A percentile compares a stretch with the other conserved stretches of the same genome.
Conservation (phyloP, 805 yeast genomes). For the Sungouiella blattae region DNA sequence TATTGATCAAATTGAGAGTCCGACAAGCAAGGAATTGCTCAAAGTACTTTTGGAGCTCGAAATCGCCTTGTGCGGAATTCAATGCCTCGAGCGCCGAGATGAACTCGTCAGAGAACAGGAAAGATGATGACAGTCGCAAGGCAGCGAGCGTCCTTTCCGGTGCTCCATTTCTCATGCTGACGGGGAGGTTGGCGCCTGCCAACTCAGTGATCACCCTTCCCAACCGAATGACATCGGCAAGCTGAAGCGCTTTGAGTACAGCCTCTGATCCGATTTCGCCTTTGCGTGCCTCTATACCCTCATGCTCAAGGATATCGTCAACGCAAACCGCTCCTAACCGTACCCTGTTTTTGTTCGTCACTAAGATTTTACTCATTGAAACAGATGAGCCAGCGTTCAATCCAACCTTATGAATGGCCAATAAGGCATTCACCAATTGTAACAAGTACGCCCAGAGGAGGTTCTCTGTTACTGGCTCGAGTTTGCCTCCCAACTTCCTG, state of each 20-base stretch:
- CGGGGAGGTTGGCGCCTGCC: slow-evolving; percentile 37
- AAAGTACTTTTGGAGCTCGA: slow-evolving; percentile 23
- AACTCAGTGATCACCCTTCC: slow-evolving; percentile 62
- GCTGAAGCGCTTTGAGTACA: slow-evolving; percentile 34
- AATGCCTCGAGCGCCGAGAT: slow-evolving; percentile 28
- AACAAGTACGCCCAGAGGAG: slow-evolving; percentile 71
- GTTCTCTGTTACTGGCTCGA: slow-evolving; percentile 57
- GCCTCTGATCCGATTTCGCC: slow-evolving; percentile 13
- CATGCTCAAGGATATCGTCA: slow-evolving; percentile 56
- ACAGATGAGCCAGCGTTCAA: slow-evolving; percentile 60
- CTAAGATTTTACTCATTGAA: slow-evolving; percentile 65
- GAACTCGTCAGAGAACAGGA: slow-evolving; percentile 41
- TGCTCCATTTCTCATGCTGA: slow-evolving; percentile 16
- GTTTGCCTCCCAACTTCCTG: slow-evolving; percentile 35
- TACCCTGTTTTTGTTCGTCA: slow-evolving; percentile 68
- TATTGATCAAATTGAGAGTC: slow-evolving; percentile 46
- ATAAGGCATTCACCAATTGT: slow-evolving; percentile 70
- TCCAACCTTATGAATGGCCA: slow-evolving; percentile 61
- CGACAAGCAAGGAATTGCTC: slow-evolving; percentile 26
- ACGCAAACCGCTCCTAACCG: slow-evolving; percentile 71
- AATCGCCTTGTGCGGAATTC: slow-evolving; percentile 14
- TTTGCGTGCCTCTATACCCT: slow-evolving; percentile 23
- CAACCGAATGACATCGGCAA: slow-evolving; percentile 53
- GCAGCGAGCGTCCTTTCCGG: slow-evolving; percentile 10
- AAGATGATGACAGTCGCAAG: slow-evolving; percentile 13